Evolutionary conservation across 441 rosid genomes (phyloP).

Genomic region (Euphorbia corollata): DNA sequence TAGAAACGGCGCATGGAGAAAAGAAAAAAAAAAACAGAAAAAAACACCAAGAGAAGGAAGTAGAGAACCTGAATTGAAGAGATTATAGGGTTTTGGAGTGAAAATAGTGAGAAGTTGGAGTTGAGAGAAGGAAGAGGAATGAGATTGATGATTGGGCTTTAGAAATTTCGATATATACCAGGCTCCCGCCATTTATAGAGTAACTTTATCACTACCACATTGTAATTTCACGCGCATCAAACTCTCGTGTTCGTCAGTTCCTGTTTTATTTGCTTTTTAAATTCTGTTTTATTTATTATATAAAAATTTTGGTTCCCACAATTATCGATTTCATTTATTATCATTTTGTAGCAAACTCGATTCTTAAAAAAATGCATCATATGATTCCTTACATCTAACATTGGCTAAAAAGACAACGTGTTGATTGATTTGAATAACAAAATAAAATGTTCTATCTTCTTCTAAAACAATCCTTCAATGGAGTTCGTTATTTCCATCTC

Average conservation of each 20-base stretch:
- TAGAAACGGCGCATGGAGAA: not conserved
- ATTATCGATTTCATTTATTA: no score
- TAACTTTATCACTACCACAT: not conserved
- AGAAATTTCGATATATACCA: slow-evolving; percentile 7
- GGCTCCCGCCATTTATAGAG: slow-evolving; percentile 49
- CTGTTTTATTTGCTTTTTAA: no score
- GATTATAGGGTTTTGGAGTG: slow-evolving; percentile 30
- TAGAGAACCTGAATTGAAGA: slow-evolving; percentile 6
- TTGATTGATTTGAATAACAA: no score
- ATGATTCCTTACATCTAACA: no score
- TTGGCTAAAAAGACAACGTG: no score
- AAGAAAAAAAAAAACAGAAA: slow-evolving; percentile 2
- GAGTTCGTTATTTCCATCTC: no score
- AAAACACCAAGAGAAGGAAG: not conserved
- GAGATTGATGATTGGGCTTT: slow-evolving; percentile 24
- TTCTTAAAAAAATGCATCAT: no score
- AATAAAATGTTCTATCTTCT: no score
- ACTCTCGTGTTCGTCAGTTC: not conserved
- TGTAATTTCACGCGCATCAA: slow-evolving; percentile 1
- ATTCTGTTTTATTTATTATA: no score
- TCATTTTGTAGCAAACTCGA: no score
- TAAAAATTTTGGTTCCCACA: no score
- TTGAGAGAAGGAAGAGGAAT: not conserved
- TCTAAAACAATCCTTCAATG: no score
- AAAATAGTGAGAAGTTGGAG: slow-evolving; percentile 20